A percentile compares a stretch with the other conserved stretches of the same genome.
phyloP scores from a whole-genome alignment of 352 stramenopile species.

The Phytophthora kernoviae region DNA sequence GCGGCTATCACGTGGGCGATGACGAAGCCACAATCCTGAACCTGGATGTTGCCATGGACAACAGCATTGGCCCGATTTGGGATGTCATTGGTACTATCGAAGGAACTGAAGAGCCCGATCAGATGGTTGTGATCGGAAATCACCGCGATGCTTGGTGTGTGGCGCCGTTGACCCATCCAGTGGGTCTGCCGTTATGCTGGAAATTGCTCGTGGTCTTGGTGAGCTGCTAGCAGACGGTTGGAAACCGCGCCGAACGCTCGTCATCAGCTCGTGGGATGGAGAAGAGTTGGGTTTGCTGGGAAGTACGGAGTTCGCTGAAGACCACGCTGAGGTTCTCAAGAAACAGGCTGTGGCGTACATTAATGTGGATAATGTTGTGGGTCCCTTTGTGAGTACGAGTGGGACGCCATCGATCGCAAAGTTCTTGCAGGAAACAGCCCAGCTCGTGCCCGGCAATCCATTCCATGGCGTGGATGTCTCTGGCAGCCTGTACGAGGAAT shows the following conservation, averaged over 20 bases:
- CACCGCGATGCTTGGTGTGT: constrained; percentile 88
- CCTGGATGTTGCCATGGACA: constrained; percentile 75
- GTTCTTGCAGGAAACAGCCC: constrained; percentile 53
- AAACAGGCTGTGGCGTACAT: constrained; percentile 70
- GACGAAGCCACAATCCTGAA: constrained; percentile 50
- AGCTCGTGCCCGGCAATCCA: constrained; percentile 43
- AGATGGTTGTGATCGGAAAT: constrained; percentile 82
- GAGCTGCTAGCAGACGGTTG: constrained; percentile 51
- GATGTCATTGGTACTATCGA: constrained; percentile 54
- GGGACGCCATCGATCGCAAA: constrained; percentile 56
- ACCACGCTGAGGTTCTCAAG: constrained; percentile 42
- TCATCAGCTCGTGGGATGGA: constrained; percentile 74
- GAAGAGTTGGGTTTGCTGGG: constrained; percentile 79
- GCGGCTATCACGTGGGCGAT: constrained; percentile 73
- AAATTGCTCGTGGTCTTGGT: constrained; percentile 66
- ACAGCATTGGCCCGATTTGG: constrained; percentile 69
- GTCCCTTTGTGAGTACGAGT: constrained; percentile 43
- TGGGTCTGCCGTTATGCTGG: constrained; percentile 69
- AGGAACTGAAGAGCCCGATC: constrained; percentile 45
- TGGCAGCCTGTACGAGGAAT: constrained; percentile 40
- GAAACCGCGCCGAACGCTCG: constrained; percentile 60
- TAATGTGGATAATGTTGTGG: constrained; percentile 72
- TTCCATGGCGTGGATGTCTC: constrained; percentile 18
- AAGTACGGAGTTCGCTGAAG: constrained; percentile 74
- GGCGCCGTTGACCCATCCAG: constrained; percentile 80